Evolutionary conservation across 306 rosid genomes (phyloP).

Genomic region (Trifolium dubium): DNA sequence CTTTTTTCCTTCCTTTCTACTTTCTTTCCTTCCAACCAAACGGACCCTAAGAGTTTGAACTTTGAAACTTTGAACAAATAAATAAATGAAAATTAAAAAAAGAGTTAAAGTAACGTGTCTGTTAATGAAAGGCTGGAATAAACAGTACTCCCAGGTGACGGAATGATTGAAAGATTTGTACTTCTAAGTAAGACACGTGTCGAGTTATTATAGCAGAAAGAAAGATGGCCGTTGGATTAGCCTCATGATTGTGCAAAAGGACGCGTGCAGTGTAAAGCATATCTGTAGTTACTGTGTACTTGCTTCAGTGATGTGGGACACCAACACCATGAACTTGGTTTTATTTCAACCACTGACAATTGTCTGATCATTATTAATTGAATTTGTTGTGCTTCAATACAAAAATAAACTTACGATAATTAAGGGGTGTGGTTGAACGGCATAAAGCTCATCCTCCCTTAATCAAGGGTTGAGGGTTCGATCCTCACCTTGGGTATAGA

Average conservation of each 20-base stretch:
- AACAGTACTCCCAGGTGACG: slow-evolving; percentile 51
- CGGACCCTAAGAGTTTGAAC: too few species aligned
- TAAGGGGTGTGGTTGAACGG: too few species aligned
- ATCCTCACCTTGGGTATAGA: too few species aligned
- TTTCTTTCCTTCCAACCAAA: too few species aligned
- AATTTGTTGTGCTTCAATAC: too few species aligned
- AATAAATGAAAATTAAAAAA: too few species aligned
- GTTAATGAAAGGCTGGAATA: accelerated
- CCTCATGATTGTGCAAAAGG: background rate
- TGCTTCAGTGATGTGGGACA: background rate
- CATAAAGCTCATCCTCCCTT: too few species aligned
- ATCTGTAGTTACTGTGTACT: background rate
- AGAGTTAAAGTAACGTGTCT: slow-evolving; percentile 30
- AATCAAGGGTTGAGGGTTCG: too few species aligned
- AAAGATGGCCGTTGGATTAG: background rate
- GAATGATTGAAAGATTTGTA: slow-evolving; percentile 31
- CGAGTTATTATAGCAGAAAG: background rate
- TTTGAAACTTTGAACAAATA: too few species aligned
- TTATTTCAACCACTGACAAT: slow-evolving; percentile 12
- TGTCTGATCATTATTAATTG: slow-evolving; percentile 24
- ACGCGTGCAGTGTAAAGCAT: slow-evolving; percentile 38
- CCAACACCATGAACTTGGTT: background rate
- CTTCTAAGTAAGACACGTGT: slow-evolving; percentile 21
- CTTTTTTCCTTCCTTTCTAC: too few species aligned
- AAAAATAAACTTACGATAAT: too few species aligned